Evolutionary conservation across 306 rosid genomes (phyloP).

Genomic region (Sechiopsis laciniata): DNA sequence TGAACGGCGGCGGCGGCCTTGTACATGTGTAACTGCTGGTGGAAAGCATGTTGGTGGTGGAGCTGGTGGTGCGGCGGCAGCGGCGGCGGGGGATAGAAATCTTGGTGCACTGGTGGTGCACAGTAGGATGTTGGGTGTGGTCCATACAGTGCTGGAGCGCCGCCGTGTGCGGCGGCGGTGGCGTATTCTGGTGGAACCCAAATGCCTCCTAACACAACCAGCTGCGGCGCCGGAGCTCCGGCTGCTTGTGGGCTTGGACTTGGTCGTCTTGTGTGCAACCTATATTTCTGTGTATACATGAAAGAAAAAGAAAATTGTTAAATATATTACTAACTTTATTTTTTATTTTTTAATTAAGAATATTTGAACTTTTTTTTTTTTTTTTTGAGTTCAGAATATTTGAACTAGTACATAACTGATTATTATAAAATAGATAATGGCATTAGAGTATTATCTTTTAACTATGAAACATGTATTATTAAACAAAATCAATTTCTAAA

Average conservation of each 20-base stretch:
- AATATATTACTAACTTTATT: too few species aligned
- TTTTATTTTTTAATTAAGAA: too few species aligned
- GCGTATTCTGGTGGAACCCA: constrained; percentile 97
- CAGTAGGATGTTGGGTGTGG: constrained; percentile 69
- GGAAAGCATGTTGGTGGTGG: constrained; percentile 46
- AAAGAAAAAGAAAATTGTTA: not conserved
- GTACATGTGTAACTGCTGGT: constrained; percentile 70
- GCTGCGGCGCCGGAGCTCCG: constrained; percentile 63
- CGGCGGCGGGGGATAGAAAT: constrained; percentile 51
- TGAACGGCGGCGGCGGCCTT: constrained; percentile 38
- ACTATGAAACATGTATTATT: too few species aligned
- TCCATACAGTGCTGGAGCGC: constrained; percentile 53
- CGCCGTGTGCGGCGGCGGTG: constrained; percentile 47
- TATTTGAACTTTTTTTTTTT: too few species aligned
- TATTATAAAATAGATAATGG: too few species aligned
- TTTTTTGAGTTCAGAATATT: too few species aligned
- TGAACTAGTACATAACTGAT: too few species aligned
- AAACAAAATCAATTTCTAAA: too few species aligned
- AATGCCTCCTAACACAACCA: constrained; percentile 83
- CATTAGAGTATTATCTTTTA: too few species aligned
- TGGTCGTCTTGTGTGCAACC: constrained; percentile 93
- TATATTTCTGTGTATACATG: constrained; percentile 58
- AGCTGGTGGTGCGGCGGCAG: constrained; percentile 39
- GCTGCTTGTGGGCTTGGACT: constrained; percentile 76
- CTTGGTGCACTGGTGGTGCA: constrained; percentile 56